Percentiles rank a stretch among this genome's conserved stretches.
Conservation (phyloP, 768 basidiomycete genomes). For the Asterophora parasitica region DNA sequence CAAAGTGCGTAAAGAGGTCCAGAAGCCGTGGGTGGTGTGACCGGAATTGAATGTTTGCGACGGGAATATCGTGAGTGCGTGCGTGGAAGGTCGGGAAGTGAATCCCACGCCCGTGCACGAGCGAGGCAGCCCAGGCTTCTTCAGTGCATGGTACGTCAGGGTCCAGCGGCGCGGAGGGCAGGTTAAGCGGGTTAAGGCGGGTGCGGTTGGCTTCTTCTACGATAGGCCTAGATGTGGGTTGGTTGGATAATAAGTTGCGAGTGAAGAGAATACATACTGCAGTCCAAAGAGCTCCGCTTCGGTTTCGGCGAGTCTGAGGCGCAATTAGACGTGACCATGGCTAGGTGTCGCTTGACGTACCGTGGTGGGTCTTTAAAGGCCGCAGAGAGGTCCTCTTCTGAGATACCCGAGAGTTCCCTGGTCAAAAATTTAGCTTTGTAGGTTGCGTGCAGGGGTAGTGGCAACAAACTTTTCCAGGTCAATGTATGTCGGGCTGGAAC, state of each 20-base stretch:
- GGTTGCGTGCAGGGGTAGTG: neutral
- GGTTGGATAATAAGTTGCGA: neutral
- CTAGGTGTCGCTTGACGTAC: neutral
- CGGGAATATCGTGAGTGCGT: conserved; percentile 65
- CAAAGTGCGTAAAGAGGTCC: conserved; percentile 80
- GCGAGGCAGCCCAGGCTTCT: conserved; percentile 45
- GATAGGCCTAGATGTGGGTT: conserved; percentile 1
- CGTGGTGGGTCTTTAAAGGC: conserved; percentile 11
- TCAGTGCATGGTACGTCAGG: conserved; percentile 26
- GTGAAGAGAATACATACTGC: conserved; percentile 1
- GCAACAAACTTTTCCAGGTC: conserved; percentile 8
- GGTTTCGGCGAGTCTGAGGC: conserved; percentile 14
- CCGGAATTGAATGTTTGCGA: conserved; percentile 79
- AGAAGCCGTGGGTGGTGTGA: conserved; percentile 66
- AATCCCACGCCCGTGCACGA: conserved; percentile 59
- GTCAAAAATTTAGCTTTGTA: neutral
- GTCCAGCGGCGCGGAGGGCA: conserved; percentile 14
- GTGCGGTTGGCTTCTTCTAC: conserved; percentile 2
- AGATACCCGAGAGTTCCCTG: conserved; percentile 7
- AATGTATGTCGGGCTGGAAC: conserved; percentile 1
- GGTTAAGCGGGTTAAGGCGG: conserved; percentile 13
- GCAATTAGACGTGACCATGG: neutral
- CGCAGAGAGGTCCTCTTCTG: conserved; percentile 9
- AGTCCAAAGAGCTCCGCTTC: conserved; percentile 15
- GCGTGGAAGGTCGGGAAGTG: conserved; percentile 53